Percentiles rank a stretch among this genome's conserved stretches.
These are phyloP conservation scores for Pichia gijzeniarum DNA, from an alignment of 805 yeast species.

Conservation along the genomic window DNA sequence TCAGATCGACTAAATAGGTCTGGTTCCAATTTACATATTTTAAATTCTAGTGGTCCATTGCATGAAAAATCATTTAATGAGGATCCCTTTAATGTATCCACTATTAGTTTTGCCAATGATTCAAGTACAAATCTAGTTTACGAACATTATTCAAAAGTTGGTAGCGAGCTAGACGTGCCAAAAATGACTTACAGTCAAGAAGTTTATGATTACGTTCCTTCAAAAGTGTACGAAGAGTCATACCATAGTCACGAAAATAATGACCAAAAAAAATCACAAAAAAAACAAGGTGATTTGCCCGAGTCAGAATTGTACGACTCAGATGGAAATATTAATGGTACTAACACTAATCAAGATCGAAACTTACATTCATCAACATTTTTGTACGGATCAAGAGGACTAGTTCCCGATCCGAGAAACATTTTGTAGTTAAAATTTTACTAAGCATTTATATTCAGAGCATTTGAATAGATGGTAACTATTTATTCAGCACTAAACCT, in stretches of 20 bases:
- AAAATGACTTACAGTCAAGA: background rate
- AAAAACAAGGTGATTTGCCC: too few relatives aligned
- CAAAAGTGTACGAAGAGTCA: slow-evolving; percentile 5
- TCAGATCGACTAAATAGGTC: slow-evolving; percentile 3
- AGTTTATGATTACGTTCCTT: slow-evolving; percentile 5
- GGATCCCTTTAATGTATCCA: background rate
- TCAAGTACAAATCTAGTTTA: background rate
- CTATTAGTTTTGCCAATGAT: background rate
- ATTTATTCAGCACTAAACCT: background rate
- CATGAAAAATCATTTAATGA: background rate
- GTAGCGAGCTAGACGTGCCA: background rate
- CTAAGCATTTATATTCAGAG: background rate
- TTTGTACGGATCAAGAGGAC: slow-evolving; percentile 6
- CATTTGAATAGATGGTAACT: too few relatives aligned
- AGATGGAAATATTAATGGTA: background rate
- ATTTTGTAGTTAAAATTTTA: background rate
- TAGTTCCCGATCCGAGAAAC: background rate
- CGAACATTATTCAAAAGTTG: background rate
- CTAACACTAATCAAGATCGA: background rate
- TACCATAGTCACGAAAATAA: background rate
- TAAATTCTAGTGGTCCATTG: background rate
- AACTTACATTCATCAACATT: background rate
- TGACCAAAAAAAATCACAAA: background rate
- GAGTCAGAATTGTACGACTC: background rate
- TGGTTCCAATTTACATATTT: background rate